A percentile compares a stretch with the other conserved stretches of the same genome.
phyloP scores from a whole-genome alignment of 2,329 filamentous ascomycete species.

The Purpureocillium lavendulum region DNA sequence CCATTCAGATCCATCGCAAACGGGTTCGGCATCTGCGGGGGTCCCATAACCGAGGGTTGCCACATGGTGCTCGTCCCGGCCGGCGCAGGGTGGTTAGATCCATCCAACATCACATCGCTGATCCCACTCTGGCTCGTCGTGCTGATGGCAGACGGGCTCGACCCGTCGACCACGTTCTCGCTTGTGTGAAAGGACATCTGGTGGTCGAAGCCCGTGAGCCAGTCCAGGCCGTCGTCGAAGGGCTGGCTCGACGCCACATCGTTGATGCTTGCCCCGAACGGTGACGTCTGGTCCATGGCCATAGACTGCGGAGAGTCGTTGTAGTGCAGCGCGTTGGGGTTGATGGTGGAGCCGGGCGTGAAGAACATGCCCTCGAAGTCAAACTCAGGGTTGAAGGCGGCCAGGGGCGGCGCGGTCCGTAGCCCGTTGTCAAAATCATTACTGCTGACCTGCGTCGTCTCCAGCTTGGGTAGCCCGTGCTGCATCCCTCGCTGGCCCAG shows the following conservation, averaged over 20 bases:
- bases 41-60: slow-evolving; percentile 61
- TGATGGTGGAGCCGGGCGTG: slow-evolving; percentile 57
- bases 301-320: slow-evolving; percentile 66
- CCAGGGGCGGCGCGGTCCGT: slow-evolving; percentile 64
- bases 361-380: slow-evolving; percentile 51
- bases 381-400: slow-evolving; percentile 53
- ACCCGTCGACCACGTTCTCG: slow-evolving; percentile 81
- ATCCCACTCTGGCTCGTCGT: slow-evolving; percentile 86
- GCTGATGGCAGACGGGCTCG: slow-evolving; percentile 92
- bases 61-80: slow-evolving; percentile 53
- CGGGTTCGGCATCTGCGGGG: slow-evolving; percentile 58
- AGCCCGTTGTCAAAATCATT: slow-evolving; percentile 61
- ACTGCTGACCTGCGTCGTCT: slow-evolving; percentile 61
- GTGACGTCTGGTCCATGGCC: slow-evolving; percentile 52
- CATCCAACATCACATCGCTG: slow-evolving; percentile 87
- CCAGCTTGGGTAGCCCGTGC: slow-evolving; percentile 71
- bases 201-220: slow-evolving; percentile 72
- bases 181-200: slow-evolving; percentile 57
- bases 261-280: slow-evolving; percentile 48
- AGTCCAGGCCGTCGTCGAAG: slow-evolving; percentile 76
- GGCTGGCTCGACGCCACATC: slow-evolving; percentile 49
- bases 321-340: slow-evolving; percentile 73
- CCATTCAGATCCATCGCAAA: slow-evolving; percentile 70
- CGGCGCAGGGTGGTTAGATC: slow-evolving; percentile 55
- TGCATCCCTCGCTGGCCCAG: slow-evolving; percentile 58